These are phyloP conservation scores for Xeromyces bisporus DNA, from an alignment of 495 filamentous ascomycete genomes.

Conservation along the genomic window DNA sequence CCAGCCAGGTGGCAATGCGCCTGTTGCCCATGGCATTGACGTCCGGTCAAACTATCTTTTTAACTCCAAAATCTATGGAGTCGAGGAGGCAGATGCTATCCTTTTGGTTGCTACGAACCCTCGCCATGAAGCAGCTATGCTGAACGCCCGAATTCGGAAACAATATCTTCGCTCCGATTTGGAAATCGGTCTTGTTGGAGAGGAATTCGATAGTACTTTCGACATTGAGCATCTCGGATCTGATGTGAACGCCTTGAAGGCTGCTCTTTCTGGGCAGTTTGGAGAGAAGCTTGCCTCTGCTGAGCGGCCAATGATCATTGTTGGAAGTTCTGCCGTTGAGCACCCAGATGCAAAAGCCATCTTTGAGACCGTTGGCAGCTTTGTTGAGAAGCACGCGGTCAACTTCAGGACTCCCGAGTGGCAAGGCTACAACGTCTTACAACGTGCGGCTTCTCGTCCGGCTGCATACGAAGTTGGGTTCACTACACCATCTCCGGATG, in stretches of 20 bases:
- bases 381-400: constrained; percentile 77
- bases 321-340: constrained; percentile 78
- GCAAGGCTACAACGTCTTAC: constrained; percentile 95
- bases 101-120: constrained; percentile 90
- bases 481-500: constrained; percentile 57
- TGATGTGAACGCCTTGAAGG: constrained; percentile 61
- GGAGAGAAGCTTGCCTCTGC: constrained; percentile 82
- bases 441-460: constrained; percentile 75
- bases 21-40: constrained; percentile 83
- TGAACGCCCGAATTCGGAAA: constrained; percentile 93
- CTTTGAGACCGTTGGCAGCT: constrained; percentile 72
- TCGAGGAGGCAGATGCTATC: constrained; percentile 85
- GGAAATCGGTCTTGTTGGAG: constrained; percentile 80
- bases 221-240: constrained; percentile 78
- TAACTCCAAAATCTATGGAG: constrained; percentile 84
- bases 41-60: constrained; percentile 88
- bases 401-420: constrained; percentile 83
- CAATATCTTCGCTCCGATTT: constrained; percentile 94
- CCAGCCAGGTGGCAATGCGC: constrained; percentile 64
- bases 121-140: constrained; percentile 78
- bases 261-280: constrained; percentile 67
- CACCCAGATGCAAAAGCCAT: constrained; percentile 81
- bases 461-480: constrained; percentile 95
- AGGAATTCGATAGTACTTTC: constrained; percentile 82
- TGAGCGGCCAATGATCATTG: constrained; percentile 85